Evolutionary conservation across 352 stramenopile species (phyloP), one percentile per base, ranked within the genome.

Genomic region (Pythium grandisporangium): DNA sequence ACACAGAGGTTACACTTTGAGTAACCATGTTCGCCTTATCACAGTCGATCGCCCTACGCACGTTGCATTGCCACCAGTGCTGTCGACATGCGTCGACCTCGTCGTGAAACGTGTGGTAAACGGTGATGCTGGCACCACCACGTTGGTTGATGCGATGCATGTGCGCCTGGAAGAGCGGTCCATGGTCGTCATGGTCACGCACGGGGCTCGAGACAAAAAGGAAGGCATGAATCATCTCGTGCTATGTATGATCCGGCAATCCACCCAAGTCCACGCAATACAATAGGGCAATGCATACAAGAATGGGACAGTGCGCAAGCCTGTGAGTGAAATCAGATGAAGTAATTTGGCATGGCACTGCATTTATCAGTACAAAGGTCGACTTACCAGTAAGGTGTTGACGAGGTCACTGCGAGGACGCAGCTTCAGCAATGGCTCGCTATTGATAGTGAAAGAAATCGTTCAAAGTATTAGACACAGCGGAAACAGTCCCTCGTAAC

Each of bases 141-240:
- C 57, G 35, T 20, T 63, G 23, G 33, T 94, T 94, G 44, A 92
- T 90, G 37, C 77, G 74, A 30, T 70, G 53, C 76, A 90, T 88
- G 42, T 92, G 75, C 21, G 53, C 66, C 51, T 93, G 79, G 42
- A 92, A 94, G 2, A 85, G 38, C 2, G 79, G 64, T 6, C 84
- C 84, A 45, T 95, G 84, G 54, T 93, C 81, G 37, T 92, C 78
- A 25, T 85, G 81, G 51, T 94, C 84, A 10, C 74, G 67, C 39
- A 88, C 63, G 17, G 68, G 61, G 17, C 69, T 86, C 29, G 61
- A 83, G 20, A 93, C 70, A 34, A 95, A 95, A 33, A 94, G 60
- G 51, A 70, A 95, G 14, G 84, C 84, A 55, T 95, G 84, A 43
- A 95, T 92, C 81, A 94, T 94, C 48, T 95, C 84, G 45, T 95